phyloP scores from a whole-genome alignment of 169 alveolate genomes.

The Eimeria necatrix region DNA sequence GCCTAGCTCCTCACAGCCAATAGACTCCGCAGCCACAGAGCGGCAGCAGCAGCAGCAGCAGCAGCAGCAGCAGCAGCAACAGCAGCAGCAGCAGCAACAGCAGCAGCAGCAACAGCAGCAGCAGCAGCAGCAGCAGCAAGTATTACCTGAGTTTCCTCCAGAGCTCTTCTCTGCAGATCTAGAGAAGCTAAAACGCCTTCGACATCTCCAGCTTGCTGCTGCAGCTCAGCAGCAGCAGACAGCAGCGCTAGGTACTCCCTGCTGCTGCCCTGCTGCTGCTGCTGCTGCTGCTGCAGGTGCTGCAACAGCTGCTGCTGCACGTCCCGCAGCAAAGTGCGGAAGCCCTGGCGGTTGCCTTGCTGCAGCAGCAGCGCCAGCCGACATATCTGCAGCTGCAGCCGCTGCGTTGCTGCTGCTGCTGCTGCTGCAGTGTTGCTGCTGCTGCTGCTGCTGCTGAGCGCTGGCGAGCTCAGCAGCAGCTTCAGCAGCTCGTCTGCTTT shows the following conservation, averaged over 20 bases:
- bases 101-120: no score
- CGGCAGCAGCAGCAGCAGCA: background rate
- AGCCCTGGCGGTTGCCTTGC: background rate
- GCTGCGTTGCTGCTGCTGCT: conserved; percentile 14
- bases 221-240: background rate
- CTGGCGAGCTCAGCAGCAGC: no score
- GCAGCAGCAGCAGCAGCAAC: no score
- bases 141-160: background rate
- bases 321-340: background rate
- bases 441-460: no score
- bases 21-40: background rate
- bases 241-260: background rate
- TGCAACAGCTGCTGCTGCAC: conserved; percentile 18
- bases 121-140: conserved; percentile 15
- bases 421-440: no score
- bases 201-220: conserved; percentile 31
- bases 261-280: conserved; percentile 16
- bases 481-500: background rate
- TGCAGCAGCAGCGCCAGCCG: conserved; percentile 6
- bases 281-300: background rate
- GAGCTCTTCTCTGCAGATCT: background rate
- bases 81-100: no score
- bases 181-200: background rate
- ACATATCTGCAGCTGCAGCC: background rate
- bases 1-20: no score